These are phyloP conservation scores for Wickerhamiella siamensis DNA, from an alignment of 805 yeast genomes.

Conservation along the genomic window DNA sequence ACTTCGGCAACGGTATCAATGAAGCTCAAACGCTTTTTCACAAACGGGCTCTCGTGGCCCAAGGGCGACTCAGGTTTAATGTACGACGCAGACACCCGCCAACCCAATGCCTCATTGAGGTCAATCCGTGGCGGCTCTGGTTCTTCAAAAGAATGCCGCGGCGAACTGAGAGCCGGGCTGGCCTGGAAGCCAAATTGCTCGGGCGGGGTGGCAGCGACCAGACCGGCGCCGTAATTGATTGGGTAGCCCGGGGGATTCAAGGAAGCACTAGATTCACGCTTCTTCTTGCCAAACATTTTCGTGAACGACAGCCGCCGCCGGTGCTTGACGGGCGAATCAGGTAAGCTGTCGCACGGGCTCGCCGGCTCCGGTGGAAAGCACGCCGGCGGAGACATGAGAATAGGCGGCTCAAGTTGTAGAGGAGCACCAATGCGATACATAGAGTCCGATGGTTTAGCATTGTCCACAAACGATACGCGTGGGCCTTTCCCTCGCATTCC, in stretches of 20 bases:
- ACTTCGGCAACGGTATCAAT: conserved; percentile 19
- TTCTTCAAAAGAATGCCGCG: background rate
- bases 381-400: background rate
- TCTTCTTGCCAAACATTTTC: conserved; percentile 9
- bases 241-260: no score
- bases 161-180: conserved; percentile 4
- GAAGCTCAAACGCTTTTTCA: conserved; percentile 2
- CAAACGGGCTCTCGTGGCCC: conserved; percentile 6
- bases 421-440: no score
- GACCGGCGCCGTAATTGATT: no score
- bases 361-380: background rate
- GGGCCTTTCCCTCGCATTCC: background rate
- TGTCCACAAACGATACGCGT: conserved; percentile 1
- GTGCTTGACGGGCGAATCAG: background rate
- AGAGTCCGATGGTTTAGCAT: background rate
- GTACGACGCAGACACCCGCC: conserved; percentile 10
- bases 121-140: conserved; percentile 15
- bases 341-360: background rate
- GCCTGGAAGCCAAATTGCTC: conserved; percentile 1
- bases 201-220: background rate
- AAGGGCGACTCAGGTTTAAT: conserved; percentile 16
- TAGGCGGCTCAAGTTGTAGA: background rate
- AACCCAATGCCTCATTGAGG: conserved; percentile 17
- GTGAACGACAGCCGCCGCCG: conserved; percentile 16
- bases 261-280: no score